Conservation (phyloP, 1,139 yeast genomes). For the Komagataea norvegica region DNA sequence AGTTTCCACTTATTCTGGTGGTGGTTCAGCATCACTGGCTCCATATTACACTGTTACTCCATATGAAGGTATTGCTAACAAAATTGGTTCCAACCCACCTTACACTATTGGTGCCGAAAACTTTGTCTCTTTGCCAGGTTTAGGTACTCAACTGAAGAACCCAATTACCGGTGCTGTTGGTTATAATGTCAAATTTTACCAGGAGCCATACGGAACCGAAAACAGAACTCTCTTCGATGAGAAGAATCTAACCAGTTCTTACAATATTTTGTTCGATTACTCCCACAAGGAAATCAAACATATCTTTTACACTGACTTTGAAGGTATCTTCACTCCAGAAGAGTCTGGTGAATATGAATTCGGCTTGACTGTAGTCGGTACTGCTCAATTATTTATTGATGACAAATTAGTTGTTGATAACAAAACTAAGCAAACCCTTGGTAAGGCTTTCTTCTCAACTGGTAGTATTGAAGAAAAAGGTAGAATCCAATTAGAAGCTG, state of each 20-base stretch:
- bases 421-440: constrained; percentile 46
- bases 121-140: constrained; percentile 31
- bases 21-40: constrained; percentile 47
- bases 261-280: constrained; percentile 46
- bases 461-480: constrained; percentile 48
- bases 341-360: constrained; percentile 46
- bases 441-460: constrained; percentile 45
- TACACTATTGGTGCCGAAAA: constrained; percentile 36
- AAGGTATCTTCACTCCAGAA: constrained; percentile 43
- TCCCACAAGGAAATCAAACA: constrained; percentile 29
- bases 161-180: constrained; percentile 40
- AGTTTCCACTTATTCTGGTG: constrained; percentile 41
- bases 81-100: constrained; percentile 29
- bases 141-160: constrained; percentile 29
- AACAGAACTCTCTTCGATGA: constrained; percentile 38
- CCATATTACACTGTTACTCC: constrained; percentile 46
- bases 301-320: constrained; percentile 41
- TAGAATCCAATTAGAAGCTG: constrained; percentile 36
- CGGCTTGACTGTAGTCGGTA: constrained; percentile 49
- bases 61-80: constrained; percentile 37
- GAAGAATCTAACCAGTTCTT: constrained; percentile 32
- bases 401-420: constrained; percentile 53
- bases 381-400: constrained; percentile 49
- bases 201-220: constrained; percentile 33
- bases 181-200: constrained; percentile 36